Evolutionary conservation across 495 filamentous ascomycete species (phyloP).

Genomic region (Clavariopsis aquatica): DNA sequence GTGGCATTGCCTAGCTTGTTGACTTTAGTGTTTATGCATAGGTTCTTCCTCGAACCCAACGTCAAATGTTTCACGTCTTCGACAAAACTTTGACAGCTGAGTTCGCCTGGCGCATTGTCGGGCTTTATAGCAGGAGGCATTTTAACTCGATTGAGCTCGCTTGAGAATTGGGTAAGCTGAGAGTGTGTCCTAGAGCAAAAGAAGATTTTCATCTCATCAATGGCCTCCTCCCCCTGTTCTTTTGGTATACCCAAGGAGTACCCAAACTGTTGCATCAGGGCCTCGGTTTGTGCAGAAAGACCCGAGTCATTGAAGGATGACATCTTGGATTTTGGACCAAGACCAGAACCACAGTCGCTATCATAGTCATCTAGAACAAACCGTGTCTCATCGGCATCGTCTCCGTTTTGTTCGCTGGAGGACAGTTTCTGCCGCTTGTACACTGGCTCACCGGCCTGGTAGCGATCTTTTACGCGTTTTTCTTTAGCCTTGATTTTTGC

Average conservation of each 20-base stretch:
- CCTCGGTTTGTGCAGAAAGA: conserved; percentile 63
- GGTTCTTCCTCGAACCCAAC: conserved; percentile 84
- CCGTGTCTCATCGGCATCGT: conserved; percentile 59
- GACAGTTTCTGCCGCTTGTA: conserved; percentile 50
- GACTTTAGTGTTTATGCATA: conserved; percentile 90
- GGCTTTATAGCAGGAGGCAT: conserved; percentile 63
- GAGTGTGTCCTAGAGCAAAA: conserved; percentile 96
- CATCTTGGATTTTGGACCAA: conserved; percentile 31
- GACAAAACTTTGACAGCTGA: conserved; percentile 43
- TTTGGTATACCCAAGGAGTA: conserved; percentile 47
- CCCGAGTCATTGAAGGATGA: conserved; percentile 41
- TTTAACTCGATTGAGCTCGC: conserved; percentile 78
- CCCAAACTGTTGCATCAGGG: conserved; percentile 61
- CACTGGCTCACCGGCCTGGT: conserved; percentile 51
- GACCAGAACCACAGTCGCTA: conserved; percentile 60
- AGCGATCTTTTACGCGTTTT: conserved; percentile 55
- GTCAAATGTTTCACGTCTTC: conserved; percentile 82
- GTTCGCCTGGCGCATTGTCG: conserved; percentile 42
- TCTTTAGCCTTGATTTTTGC: conserved; percentile 69
- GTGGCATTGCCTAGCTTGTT: conserved; percentile 66
- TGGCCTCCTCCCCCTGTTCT: conserved; percentile 56
- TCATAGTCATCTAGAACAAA: conserved; percentile 82
- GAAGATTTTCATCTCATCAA: conserved; percentile 63
- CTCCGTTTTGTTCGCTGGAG: neutral
- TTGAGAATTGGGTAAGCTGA: conserved; percentile 90